Percentiles rank a stretch among this genome's conserved stretches.
phyloP scores from a whole-genome alignment of 441 rosid species.

The Viola pubescens region DNA sequence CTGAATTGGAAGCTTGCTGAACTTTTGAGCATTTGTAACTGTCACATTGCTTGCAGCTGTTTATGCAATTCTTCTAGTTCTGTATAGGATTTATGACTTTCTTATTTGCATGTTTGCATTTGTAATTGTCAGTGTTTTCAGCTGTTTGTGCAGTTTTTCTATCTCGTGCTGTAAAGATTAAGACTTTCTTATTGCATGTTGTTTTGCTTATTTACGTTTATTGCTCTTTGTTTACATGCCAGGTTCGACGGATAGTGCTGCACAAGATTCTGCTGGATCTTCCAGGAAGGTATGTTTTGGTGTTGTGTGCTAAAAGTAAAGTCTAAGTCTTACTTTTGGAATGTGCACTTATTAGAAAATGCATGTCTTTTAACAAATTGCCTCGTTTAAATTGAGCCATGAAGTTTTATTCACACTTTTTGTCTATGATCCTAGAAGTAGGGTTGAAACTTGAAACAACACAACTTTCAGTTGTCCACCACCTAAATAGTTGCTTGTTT shows the following conservation, averaged over 20 bases:
- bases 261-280: slow-evolving; percentile 45
- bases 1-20: neutral
- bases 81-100: neutral
- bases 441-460: neutral
- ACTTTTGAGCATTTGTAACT: too few species aligned
- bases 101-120: neutral
- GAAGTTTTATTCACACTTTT: neutral
- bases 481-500: neutral
- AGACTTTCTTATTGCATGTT: neutral
- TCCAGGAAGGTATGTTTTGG: slow-evolving; percentile 54
- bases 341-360: neutral
- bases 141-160: neutral
- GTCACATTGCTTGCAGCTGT: neutral
- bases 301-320: neutral
- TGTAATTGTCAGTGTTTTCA: neutral
- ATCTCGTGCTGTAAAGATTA: neutral
- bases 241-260: slow-evolving; percentile 47
- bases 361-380: neutral
- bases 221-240: slow-evolving; percentile 16
- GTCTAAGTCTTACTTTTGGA: neutral
- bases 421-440: neutral
- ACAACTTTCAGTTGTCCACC: neutral
- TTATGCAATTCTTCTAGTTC: neutral
- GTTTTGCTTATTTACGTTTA: neutral
- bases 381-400: neutral